Evolutionary conservation across 2,329 filamentous ascomycete species (phyloP), one percentile per base, ranked within the genome.

Genomic region (Bipolaris cookei): DNA sequence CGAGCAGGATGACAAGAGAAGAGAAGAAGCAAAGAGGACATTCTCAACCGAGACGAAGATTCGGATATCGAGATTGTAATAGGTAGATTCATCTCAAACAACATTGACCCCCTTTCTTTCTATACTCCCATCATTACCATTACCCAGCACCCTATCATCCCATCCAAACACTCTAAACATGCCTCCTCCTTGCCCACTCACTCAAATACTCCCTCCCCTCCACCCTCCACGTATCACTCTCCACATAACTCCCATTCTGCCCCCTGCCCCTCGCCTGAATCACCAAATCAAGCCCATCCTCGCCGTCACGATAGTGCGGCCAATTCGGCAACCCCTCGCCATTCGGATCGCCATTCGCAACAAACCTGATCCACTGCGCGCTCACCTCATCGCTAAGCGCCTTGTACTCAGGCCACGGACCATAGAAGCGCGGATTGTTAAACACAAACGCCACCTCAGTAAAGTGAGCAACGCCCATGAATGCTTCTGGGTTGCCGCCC

Each of bases 391-490:
- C 70, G 6, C 77, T 77, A 16, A 82, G 66, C 4, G 75, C 69
- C 55, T 67, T 68, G 56, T 79, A 81, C 50, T 70, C 70, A n/a
- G 69, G 52, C 56, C 76, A 73, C 45, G 77, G 78, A 49, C 73
- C 73, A 14, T 74, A 68, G 54, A 71, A 77, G 1, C 49, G 54
- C 8, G 76, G 73, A 59, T 82, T 82, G 51, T 76, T 72, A 63
- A 82, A 81, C 3, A 81, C 77, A 56, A 80, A 82, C 1, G 76
- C 76, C 0, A 80, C 77, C 62, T 83, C 80, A 53, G 77, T 78
- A 65, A 87, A 87, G 67, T 88, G 86, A 4, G 80, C 78, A 0
- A 82, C 81, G 1, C 82, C 82, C 4, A 75, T 74, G 14, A 79
- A 77, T 14, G 76, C 75, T 0, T 77, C 73, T 1, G 70, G 63